These are phyloP conservation scores for Platanthera zijinensis DNA, from an alignment of 106 monocot species.

Conservation along the genomic window DNA sequence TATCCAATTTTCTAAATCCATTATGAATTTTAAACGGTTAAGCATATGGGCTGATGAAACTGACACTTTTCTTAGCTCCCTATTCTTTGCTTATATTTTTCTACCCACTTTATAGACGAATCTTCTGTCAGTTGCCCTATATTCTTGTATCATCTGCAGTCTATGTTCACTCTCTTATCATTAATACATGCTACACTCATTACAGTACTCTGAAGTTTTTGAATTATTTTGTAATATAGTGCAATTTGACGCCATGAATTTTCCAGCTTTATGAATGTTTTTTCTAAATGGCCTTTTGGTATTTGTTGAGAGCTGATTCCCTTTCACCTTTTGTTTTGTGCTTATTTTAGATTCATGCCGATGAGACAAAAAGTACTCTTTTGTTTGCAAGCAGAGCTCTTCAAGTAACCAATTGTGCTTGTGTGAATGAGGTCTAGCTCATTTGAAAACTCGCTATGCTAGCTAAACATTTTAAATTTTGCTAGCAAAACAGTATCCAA, in stretches of 20 bases:
- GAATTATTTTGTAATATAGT: neutral
- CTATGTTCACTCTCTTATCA: neutral
- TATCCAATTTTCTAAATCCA: no score
- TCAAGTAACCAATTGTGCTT: slow-evolving; percentile 74
- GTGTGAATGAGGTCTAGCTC: slow-evolving; percentile 77
- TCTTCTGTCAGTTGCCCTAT: neutral
- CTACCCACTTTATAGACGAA: neutral
- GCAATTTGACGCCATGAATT: neutral
- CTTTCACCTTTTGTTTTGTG: slow-evolving; percentile 5
- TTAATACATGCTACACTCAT: neutral
- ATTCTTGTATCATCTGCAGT: neutral
- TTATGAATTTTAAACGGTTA: no score
- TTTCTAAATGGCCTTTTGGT: neutral
- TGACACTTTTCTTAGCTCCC: no score
- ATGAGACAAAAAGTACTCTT: slow-evolving; percentile 96
- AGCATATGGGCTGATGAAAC: no score
- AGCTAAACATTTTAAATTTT: neutral
- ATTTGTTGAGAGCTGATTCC: neutral
- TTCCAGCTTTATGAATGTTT: neutral
- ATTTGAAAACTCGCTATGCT: neutral
- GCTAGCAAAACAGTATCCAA: neutral
- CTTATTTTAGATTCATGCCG: slow-evolving; percentile 56
- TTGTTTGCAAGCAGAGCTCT: slow-evolving; percentile 93
- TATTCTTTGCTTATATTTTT: neutral
- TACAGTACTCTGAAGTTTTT: neutral